Evolutionary conservation across 1,284 basidiomycete species (phyloP).

Genomic region (Trichosporon sp.): DNA sequence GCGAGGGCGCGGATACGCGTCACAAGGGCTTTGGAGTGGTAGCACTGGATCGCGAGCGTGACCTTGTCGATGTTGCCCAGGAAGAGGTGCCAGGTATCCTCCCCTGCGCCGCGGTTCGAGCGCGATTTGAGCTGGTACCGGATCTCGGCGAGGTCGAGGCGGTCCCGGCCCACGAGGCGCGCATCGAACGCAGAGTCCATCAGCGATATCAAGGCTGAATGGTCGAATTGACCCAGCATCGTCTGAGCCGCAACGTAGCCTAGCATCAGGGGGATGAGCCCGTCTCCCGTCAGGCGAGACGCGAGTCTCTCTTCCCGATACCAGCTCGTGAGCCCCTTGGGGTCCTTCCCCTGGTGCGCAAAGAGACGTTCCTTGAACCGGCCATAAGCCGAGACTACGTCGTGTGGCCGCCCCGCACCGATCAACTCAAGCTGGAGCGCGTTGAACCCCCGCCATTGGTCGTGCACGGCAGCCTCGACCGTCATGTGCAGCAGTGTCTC

Average conservation of each 20-base stretch:
- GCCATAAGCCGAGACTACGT: slow-evolving; percentile 25
- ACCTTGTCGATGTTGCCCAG: slow-evolving; percentile 33
- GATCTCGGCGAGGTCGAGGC: background rate
- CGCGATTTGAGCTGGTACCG: slow-evolving; percentile 20
- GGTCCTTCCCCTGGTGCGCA: slow-evolving; percentile 33
- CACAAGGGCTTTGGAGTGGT: slow-evolving; percentile 35
- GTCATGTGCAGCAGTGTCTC: slow-evolving; percentile 34
- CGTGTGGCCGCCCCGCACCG: slow-evolving; percentile 28
- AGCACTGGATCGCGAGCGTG: slow-evolving; percentile 33
- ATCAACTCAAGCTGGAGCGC: slow-evolving; percentile 35
- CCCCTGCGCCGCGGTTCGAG: slow-evolving; percentile 25
- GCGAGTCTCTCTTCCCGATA: slow-evolving; percentile 34
- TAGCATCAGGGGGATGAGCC: slow-evolving; percentile 32
- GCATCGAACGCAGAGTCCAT: slow-evolving; percentile 28
- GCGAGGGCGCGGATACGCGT: slow-evolving; percentile 25
- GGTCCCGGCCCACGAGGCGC: background rate
- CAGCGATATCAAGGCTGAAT: slow-evolving; percentile 27
- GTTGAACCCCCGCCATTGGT: slow-evolving; percentile 33
- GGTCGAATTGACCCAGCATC: slow-evolving; percentile 36
- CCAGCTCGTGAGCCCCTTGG: slow-evolving; percentile 26
- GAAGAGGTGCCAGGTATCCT: slow-evolving; percentile 24
- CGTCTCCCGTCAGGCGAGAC: slow-evolving; percentile 34
- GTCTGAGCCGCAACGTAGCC: slow-evolving; percentile 37
- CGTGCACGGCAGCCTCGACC: slow-evolving; percentile 37
- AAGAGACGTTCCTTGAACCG: slow-evolving; percentile 31